Evolutionary conservation across 2,329 filamentous ascomycete species (phyloP), one percentile per base, ranked within the genome.

Genomic region (Lachnum nothofagi): DNA sequence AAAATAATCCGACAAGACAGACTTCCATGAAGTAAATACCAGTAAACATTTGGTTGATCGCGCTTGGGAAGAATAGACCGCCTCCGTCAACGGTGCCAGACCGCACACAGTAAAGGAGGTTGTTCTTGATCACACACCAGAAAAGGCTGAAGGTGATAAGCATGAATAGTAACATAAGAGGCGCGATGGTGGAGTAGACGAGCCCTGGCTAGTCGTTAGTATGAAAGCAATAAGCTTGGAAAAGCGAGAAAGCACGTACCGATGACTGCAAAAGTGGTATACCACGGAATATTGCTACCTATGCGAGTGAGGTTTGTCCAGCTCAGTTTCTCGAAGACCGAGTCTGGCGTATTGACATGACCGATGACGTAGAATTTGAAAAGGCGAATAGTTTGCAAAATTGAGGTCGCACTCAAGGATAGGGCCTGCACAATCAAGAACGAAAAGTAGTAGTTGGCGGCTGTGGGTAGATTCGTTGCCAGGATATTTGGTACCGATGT

Each of bases 91-190:
- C 91, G n/a, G 3, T 42, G 56, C 83, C 82, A 66, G 93, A 91
- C 48, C 89, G 86, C 20, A 83, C 93, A 53, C 96, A 89, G 62
- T 95, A 96, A 17, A 96, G 78, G 70, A 94, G 91, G 25, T 27
- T 27, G 25, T 27, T 27, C 25, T 27, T 27, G 6, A 27, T 27
- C 12, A 27, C 25, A 6, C 6, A 6, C 25, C 25, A 27, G 12
- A 27, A 27, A 27, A 27, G 25, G 25, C 25, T 27, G 25, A 27
- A 27, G 6, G 25, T 27, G 25, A 27, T 12, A 12, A 27, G 25
- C 25, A 27, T 27, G 25, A 27, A 27, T 12, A 27, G 25, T 27
- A 27, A 6, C 25, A 27, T 27, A 12, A 27, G 25, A 6, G 25
- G 25, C 12, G 25, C 25, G 12, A 27, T 27, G 6, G 12, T 12